A percentile compares a stretch with the other conserved stretches of the same genome.
Evolutionary conservation across 192 early-diverging fungal species (phyloP).

Genomic region (Entomortierella parvispora): DNA sequence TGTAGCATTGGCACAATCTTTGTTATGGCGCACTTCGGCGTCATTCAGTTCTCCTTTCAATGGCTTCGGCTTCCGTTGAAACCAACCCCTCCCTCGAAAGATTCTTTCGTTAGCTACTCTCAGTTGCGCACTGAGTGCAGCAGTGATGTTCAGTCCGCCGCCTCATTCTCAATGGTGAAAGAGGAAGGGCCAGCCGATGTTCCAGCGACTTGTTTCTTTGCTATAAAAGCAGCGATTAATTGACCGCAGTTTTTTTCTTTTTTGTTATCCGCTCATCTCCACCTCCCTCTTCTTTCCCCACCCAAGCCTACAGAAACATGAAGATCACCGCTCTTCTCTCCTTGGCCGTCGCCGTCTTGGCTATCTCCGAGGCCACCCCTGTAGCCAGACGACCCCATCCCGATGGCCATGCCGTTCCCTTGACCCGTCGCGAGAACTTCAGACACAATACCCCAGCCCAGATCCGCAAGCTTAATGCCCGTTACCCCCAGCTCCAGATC

Average conservation of each 20-base stretch:
- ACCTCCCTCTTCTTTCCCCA: neutral
- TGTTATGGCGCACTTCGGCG: no score
- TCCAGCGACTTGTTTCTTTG: no score
- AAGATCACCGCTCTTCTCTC: conserved; percentile 7
- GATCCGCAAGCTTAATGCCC: conserved; percentile 10
- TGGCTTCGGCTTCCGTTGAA: no score
- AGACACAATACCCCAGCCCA: conserved; percentile 2
- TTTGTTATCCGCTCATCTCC: conserved; percentile 1
- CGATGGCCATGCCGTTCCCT: neutral
- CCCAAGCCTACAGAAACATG: neutral
- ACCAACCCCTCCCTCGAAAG: no score
- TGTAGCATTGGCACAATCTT: no score
- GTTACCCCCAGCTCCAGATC: neutral
- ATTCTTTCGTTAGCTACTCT: no score
- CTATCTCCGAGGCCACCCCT: conserved; percentile 4
- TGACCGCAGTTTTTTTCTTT: conserved; percentile 23
- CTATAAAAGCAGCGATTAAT: no score
- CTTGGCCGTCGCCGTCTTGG: conserved; percentile 12
- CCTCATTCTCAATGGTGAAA: no score
- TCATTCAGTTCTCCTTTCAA: no score
- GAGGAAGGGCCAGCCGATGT: no score
- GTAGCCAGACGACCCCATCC: neutral
- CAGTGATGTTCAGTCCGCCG: no score
- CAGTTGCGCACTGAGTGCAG: no score
- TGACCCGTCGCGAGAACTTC: neutral